Evolutionary conservation across 2,329 filamentous ascomycete genomes (phyloP), one percentile per base, ranked within the genome.

Genomic region (Tympanopsis confertula): DNA sequence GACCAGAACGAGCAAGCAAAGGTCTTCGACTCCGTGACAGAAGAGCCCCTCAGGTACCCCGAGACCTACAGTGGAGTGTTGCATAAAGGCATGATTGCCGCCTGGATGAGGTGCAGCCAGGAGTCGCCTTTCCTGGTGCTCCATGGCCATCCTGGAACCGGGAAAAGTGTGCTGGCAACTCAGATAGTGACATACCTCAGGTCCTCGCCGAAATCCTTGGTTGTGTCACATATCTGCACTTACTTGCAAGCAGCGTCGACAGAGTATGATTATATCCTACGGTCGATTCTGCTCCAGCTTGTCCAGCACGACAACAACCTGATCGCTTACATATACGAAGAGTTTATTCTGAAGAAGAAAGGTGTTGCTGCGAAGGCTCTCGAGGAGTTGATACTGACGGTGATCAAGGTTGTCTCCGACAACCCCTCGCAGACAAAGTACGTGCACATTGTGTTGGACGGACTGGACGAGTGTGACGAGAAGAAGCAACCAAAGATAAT

Each of bases 31-130:
- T 41, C 43, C 1, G 41, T 54, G 12, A 35, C 44, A 1, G 28
- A 40, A 2, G 52, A 57, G 36, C 45, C 38, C 1, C 32, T 20
- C 1, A 49, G 45, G 10, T 46, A 55, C 28, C 47, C 51, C 0
- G 58, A 51, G 1, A 60, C 57, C 3, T 56, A 51, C 29, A 42
- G 38, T 10, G 62, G 60, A 58, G 42, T 57, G n/a, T 20, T 54
- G 1, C 43, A 51, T 2, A 46, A 60, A 3, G 10, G 20, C 1
- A 48, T 45, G 5, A 42, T 62, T 4, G 28, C 13, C 2, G 32
- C 46, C 1, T 58, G 53, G 54, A 37, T 57, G 7, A 40, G 40
- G 26, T n/a, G 10, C 3, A 45, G 26, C 1, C 40, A 41, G 0
- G 46, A 55, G 3, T 37, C 39, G 0, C 38, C 45, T 2, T 45